Evolutionary conservation across 2,329 filamentous ascomycete species (phyloP).

Genomic region (Fusarium aywerte): DNA sequence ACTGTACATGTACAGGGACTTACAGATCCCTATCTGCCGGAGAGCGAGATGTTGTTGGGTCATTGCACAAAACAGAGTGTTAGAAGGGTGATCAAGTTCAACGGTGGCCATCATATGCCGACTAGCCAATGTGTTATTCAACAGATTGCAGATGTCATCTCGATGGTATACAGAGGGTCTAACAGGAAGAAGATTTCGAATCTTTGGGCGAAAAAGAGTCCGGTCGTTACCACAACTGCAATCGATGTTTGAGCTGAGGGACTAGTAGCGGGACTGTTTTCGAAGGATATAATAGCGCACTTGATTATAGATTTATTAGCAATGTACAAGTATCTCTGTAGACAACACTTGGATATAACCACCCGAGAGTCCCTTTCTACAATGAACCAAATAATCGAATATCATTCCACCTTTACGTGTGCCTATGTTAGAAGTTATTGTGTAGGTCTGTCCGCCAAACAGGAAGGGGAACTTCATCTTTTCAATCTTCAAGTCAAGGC

Average conservation of each 20-base stretch:
- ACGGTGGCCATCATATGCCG: constrained; percentile 1
- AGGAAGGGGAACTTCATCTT: too few species aligned
- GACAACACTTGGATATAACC: too few species aligned
- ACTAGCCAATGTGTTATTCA: neutral
- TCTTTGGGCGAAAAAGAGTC: neutral
- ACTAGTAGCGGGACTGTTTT: too few species aligned
- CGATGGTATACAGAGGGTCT: neutral
- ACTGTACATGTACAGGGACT: neutral
- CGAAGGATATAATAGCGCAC: neutral
- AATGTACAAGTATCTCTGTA: too few species aligned
- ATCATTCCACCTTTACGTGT: too few species aligned
- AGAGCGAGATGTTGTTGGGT: neutral
- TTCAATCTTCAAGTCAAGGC: too few species aligned
- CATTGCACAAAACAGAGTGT: constrained; percentile 4
- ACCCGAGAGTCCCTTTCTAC: too few species aligned
- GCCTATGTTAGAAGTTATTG: too few species aligned
- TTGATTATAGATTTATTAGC: too few species aligned
- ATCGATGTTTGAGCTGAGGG: too few species aligned
- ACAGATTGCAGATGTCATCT: constrained; percentile 2
- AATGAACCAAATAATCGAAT: too few species aligned
- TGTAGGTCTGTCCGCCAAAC: too few species aligned
- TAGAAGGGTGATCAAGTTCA: constrained; percentile 3
- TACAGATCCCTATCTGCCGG: neutral
- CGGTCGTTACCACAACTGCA: neutral
- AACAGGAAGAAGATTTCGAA: neutral